Percentiles rank a stretch among this genome's conserved stretches.
Evolutionary conservation across 208 protist species (phyloP).

Genomic region (Acanthamoeba triangularis): DNA sequence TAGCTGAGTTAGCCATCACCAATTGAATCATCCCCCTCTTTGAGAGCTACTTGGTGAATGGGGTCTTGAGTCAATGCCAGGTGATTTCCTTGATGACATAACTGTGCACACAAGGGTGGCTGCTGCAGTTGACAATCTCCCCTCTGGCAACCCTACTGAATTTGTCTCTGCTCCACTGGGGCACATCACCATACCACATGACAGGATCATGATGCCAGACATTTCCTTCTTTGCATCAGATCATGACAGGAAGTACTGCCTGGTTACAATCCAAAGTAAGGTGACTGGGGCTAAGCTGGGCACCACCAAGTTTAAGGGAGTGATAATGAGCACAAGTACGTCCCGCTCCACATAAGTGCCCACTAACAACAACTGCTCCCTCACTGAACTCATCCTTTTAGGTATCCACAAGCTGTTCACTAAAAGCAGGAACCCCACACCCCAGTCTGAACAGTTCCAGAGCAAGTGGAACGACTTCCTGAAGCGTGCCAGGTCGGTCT

Average conservation of each 20-base stretch:
- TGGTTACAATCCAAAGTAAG: conserved; percentile 42
- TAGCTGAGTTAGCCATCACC: conserved; percentile 5
- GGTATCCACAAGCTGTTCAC: conserved; percentile 44
- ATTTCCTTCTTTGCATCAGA: not conserved
- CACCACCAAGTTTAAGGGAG: not conserved
- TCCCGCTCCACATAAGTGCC: not conserved
- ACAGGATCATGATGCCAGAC: conserved; percentile 49
- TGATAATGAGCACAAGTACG: conserved; percentile 24
- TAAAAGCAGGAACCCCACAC: not conserved
- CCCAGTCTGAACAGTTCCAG: not conserved
- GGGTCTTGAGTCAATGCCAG: not conserved
- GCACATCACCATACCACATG: not conserved
- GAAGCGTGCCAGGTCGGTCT: not conserved
- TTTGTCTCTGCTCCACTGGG: not conserved
- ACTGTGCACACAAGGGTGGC: not conserved
- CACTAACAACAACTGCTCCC: not conserved
- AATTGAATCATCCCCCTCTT: conserved; percentile 38
- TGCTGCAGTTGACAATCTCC: not conserved
- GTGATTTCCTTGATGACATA: not conserved
- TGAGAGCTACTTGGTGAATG: not conserved
- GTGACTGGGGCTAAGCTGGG: not conserved
- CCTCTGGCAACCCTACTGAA: not conserved
- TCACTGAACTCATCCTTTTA: conserved; percentile 35
- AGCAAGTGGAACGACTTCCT: not conserved
- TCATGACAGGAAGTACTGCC: not conserved